Evolutionary conservation across 495 filamentous ascomycete species (phyloP).

Genomic region (Clavariopsis aquatica): DNA sequence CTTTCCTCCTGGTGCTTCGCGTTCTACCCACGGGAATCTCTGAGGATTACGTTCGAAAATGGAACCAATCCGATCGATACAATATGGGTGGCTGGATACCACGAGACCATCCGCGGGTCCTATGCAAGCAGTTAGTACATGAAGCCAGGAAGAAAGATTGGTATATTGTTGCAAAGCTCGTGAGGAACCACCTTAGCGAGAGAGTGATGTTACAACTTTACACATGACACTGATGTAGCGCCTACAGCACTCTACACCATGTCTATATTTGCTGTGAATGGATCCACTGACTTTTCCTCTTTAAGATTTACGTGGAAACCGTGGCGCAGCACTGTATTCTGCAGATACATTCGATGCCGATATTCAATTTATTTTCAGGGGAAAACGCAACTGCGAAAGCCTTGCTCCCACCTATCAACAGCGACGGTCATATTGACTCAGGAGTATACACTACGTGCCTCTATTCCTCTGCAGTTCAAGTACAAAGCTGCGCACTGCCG

Average conservation of each 20-base stretch:
- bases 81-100: constrained; percentile 48
- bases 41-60: constrained; percentile 49
- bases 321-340: constrained; percentile 18
- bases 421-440: not conserved
- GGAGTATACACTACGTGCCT: constrained; percentile 14
- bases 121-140: constrained; percentile 29
- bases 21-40: constrained; percentile 53
- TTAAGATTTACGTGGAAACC: too few relatives aligned
- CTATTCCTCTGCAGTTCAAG: constrained; percentile 54
- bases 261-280: too few relatives aligned
- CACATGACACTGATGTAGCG: too few relatives aligned
- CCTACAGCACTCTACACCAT: too few relatives aligned
- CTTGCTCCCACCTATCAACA: not conserved
- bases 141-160: too few relatives aligned
- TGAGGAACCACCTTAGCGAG: too few relatives aligned
- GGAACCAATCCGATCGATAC: constrained; percentile 37
- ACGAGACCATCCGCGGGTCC: constrained; percentile 39
- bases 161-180: too few relatives aligned
- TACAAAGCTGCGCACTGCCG: constrained; percentile 57
- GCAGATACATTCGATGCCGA: constrained; percentile 11
- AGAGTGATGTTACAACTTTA: too few relatives aligned
- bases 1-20: constrained; percentile 43
- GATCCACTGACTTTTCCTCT: too few relatives aligned
- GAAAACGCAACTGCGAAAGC: constrained; percentile 5
- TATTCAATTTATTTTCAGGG: not conserved